Evolutionary conservation across 2,329 filamentous ascomycete species (phyloP).

Genomic region (Sphaerulina musiva): DNA sequence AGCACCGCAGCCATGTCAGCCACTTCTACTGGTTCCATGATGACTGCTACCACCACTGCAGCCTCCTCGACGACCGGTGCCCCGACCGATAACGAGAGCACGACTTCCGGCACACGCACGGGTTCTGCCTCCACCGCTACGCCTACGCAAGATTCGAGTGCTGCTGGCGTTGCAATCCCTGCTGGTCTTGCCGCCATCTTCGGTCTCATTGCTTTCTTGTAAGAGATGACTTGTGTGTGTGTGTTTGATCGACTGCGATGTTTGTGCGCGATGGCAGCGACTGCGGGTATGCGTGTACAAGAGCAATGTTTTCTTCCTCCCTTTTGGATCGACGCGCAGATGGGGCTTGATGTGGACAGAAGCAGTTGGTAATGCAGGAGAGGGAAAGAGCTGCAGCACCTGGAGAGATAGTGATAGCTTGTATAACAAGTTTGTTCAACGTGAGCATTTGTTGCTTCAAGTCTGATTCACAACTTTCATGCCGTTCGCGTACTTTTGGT

Average conservation of each 20-base stretch:
- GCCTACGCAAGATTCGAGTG: constrained; percentile 7
- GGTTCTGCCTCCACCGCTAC: constrained; percentile 4
- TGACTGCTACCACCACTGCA: constrained; percentile 8
- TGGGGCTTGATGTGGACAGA: not conserved
- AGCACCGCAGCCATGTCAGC: constrained; percentile 47
- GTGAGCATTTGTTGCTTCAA: too few species aligned
- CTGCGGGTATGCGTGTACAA: not conserved
- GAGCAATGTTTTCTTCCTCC: not conserved
- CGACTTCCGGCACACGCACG: constrained; percentile 5
- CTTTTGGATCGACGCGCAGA: not conserved
- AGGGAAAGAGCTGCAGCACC: too few species aligned
- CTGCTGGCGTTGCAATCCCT: constrained; percentile 11
- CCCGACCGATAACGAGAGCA: not conserved
- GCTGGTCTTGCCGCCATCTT: constrained; percentile 18
- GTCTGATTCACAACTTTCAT: too few species aligned
- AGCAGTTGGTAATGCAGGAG: too few species aligned
- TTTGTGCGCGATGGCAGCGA: not conserved
- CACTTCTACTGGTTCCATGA: constrained; percentile 10
- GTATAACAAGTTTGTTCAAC: too few species aligned
- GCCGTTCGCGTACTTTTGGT: too few species aligned
- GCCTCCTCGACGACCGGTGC: constrained; percentile 2
- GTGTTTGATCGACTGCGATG: not conserved
- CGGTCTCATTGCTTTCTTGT: constrained; percentile 10
- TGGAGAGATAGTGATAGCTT: too few species aligned
- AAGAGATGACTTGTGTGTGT: not conserved